Percentiles rank a stretch among this genome's conserved stretches.
Evolutionary conservation across 805 yeast species (phyloP).

Genomic region (Metschnikowia santaceciliae): DNA sequence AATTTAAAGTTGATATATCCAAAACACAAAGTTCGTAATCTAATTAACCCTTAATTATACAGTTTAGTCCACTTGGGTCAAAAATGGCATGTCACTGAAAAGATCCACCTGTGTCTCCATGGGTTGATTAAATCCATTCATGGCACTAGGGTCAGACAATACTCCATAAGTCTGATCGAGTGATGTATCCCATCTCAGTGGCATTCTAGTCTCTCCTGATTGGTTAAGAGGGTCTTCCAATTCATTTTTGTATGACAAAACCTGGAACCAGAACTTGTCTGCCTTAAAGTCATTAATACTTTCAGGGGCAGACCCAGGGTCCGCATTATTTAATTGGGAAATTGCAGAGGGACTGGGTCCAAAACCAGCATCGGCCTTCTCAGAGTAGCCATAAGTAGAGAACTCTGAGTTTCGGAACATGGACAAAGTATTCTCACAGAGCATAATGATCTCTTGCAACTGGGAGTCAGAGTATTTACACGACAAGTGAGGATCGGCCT

Average conservation of each 20-base stretch:
- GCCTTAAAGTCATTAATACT: constrained; percentile 24
- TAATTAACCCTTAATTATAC: too few relatives aligned
- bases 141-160: neutral
- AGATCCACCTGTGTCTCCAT: constrained; percentile 19
- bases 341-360: neutral
- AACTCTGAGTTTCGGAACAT: constrained; percentile 12
- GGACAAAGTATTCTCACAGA: constrained; percentile 13
- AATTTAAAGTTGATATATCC: neutral
- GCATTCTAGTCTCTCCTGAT: neutral
- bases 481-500: constrained; percentile 12
- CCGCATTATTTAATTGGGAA: neutral
- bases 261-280: constrained; percentile 34
- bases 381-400: constrained; percentile 12
- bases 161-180: neutral
- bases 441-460: constrained; percentile 23
- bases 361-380: constrained; percentile 10
- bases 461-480: constrained; percentile 20
- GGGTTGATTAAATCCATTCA: neutral
- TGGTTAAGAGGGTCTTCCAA: neutral
- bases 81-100: constrained; percentile 26
- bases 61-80: neutral
- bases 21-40: neutral
- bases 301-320: constrained; percentile 5
- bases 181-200: neutral
- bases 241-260: constrained; percentile 29